These are phyloP conservation scores for Xylaria polymorpha DNA, from an alignment of 2,329 filamentous ascomycete genomes.

Conservation along the genomic window DNA sequence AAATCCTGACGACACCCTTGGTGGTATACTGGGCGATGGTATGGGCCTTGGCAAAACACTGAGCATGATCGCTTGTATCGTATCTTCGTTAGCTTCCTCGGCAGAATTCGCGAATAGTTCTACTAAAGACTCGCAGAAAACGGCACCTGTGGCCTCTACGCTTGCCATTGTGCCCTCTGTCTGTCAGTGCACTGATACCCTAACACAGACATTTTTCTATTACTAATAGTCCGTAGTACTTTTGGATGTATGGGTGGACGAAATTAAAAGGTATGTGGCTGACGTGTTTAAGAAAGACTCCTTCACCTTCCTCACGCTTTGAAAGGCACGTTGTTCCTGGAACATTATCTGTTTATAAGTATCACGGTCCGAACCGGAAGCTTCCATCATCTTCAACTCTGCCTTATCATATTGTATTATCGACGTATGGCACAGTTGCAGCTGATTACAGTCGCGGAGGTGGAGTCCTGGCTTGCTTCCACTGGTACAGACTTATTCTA, in stretches of 20 bases:
- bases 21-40: slow-evolving; percentile 43
- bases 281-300: background rate
- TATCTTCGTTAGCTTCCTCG: slow-evolving; percentile 18
- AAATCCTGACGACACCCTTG: slow-evolving; percentile 29
- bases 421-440: slow-evolving; percentile 41
- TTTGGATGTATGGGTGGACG: slow-evolving; percentile 37
- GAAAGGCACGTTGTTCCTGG: slow-evolving; percentile 34
- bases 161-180: slow-evolving; percentile 37
- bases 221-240: slow-evolving; percentile 35
- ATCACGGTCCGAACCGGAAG: slow-evolving; percentile 36
- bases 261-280: slow-evolving; percentile 36
- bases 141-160: slow-evolving; percentile 25
- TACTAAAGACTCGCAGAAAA: background rate
- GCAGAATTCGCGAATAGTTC: background rate
- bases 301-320: background rate
- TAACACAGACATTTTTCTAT: background rate
- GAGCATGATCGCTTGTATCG: slow-evolving; percentile 40
- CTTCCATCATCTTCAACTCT: slow-evolving; percentile 26
- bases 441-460: slow-evolving; percentile 38
- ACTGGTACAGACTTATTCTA: slow-evolving; percentile 39
- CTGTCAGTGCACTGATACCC: slow-evolving; percentile 6
- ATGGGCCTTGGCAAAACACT: slow-evolving; percentile 45
- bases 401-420: slow-evolving; percentile 38
- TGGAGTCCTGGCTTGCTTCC: slow-evolving; percentile 32
- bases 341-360: slow-evolving; percentile 36